Evolutionary conservation across 2,329 filamentous ascomycete species (phyloP).

Genomic region (Lanzia echinophila): DNA sequence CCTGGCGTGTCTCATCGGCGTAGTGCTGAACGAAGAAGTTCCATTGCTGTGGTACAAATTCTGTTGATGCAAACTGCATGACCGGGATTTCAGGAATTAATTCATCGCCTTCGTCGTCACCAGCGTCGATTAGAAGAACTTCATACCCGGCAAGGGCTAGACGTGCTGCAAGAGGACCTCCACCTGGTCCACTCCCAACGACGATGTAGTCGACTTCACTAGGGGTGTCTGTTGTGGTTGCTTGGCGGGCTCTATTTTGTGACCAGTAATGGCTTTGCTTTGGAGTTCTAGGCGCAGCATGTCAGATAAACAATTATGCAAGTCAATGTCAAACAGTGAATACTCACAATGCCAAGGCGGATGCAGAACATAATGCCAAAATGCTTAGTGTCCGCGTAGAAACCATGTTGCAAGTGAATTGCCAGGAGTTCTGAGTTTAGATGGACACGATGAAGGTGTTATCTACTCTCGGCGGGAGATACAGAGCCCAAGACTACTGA

Average conservation of each 20-base stretch:
- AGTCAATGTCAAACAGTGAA: not conserved
- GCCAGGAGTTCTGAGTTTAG: too few relatives aligned
- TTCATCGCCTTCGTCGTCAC: constrained; percentile 40
- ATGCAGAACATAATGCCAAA: not conserved
- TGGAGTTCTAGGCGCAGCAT: constrained; percentile 1
- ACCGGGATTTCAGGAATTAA: constrained; percentile 42
- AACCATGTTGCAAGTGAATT: not conserved
- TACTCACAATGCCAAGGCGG: constrained; percentile 4
- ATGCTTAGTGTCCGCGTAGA: not conserved
- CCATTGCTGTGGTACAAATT: constrained; percentile 43
- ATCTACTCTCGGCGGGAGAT: too few relatives aligned
- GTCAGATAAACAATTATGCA: not conserved
- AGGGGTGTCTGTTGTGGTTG: not conserved
- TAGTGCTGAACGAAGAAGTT: constrained; percentile 36
- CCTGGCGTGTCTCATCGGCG: constrained; percentile 12
- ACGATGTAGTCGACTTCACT: constrained; percentile 41
- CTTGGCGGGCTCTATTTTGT: not conserved
- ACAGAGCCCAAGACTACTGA: too few relatives aligned
- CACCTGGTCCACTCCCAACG: constrained; percentile 47
- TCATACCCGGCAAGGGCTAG: constrained; percentile 45
- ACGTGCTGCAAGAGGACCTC: constrained; percentile 43
- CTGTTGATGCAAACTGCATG: constrained; percentile 38
- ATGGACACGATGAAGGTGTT: too few relatives aligned
- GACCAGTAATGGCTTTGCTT: constrained; percentile 5
- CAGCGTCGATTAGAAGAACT: constrained; percentile 47